Base-by-base conservation (phyloP, 1,284 basidiomycete species). In the Phlebopus sp. region DNA sequence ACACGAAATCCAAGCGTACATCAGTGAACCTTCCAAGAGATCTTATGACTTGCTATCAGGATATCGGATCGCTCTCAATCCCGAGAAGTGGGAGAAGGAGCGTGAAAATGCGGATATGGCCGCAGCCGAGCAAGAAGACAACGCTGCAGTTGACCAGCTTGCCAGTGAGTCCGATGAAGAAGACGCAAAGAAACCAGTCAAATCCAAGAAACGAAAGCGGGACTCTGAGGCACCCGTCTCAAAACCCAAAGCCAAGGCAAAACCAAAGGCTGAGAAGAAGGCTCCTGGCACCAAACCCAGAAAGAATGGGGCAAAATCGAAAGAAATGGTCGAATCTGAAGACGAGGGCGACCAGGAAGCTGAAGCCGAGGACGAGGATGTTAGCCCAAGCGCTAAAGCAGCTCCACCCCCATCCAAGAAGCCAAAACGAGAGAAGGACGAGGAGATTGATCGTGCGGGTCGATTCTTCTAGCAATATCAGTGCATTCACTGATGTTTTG, bases 1-100 rank as follows among this genome's bases (percentile, higher is more conserved):
- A 25, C 82, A 90, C 64, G 90, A 94, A 70, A 96, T 97, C 69
- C 78, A 89, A 56, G 77, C 84, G 5, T 97, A 84, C 71, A 81
- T 97, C 67, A 76, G 72, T 58, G 84, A 88, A 64, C 80, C 81
- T 47, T 69, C 74, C 67, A 93, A 92, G 72, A 84, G 82, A 63
- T 81, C 77, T 30, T 83, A 81, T 32, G 87, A 92, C 37, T 81
- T 98, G 36, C 70, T 86, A 34, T 68, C 78, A 44, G 93, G 89
- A 13, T 98, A 97, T 72, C 76, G 81, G 57, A 82, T 89, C 56
- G 93, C 94, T 5, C 75, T 85, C 40, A 82, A 96, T 69, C 94
- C 94, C 1, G 70, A 69, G 31, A 73, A 78, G 43, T 96, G 92
- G 90, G 80, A 86, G 57, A 73, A 78, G 47, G 77, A 84, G 49